These are phyloP conservation scores for Limnomonas spitsbergensis DNA, from an alignment of 139 green algal genomes.

Conservation along the genomic window DNA sequence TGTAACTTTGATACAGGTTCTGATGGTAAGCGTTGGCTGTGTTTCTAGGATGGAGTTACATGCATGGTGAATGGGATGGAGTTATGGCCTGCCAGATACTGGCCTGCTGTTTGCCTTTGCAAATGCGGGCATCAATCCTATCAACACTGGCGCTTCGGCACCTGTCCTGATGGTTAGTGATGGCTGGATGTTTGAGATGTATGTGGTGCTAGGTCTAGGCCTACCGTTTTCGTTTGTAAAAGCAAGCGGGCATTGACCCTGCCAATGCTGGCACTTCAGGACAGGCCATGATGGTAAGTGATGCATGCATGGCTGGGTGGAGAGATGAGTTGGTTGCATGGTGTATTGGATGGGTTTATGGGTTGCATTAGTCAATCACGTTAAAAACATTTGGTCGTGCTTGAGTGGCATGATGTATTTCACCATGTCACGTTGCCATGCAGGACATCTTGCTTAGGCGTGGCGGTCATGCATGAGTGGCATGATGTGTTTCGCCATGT, in stretches of 20 bases:
- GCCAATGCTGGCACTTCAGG: conserved; percentile 84
- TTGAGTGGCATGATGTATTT: no score
- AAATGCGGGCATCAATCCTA: conserved; percentile 64
- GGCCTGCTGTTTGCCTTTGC: conserved; percentile 79
- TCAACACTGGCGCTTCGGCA: conserved; percentile 81
- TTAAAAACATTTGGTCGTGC: no score
- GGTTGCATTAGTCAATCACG: no score
- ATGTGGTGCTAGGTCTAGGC: conserved; percentile 67
- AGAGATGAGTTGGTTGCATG: no score
- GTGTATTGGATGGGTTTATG: no score
- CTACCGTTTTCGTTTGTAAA: conserved; percentile 78
- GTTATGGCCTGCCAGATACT: conserved; percentile 70
- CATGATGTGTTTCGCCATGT: no score
- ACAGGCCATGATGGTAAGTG: no score
- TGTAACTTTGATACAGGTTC: conserved; percentile 79
- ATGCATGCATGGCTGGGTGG: no score
- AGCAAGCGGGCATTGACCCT: conserved; percentile 67
- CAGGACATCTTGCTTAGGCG: no score
- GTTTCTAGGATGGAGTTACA: background rate
- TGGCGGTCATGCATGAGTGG: no score
- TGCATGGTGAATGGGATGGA: background rate
- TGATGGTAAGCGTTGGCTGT: conserved; percentile 38
- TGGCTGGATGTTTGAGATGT: background rate
- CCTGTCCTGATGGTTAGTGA: no score
- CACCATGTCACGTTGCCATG: no score